These are phyloP conservation scores for Umbellularia californica DNA, from an alignment of 164 flowering plant genomes.

Conservation along the genomic window DNA sequence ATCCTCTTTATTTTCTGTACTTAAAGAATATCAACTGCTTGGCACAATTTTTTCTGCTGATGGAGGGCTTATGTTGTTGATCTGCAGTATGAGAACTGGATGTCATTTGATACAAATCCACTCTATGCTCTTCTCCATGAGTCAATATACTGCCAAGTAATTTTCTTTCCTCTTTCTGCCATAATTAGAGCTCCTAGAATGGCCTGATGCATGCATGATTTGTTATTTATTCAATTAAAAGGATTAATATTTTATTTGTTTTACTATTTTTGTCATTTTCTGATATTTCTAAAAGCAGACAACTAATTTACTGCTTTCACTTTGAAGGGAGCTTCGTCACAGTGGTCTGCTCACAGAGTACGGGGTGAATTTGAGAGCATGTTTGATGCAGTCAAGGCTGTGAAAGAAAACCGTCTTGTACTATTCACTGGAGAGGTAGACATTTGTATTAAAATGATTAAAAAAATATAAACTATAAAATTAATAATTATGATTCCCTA, in stretches of 20 bases:
- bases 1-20: neutral
- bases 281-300: neutral
- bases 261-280: neutral
- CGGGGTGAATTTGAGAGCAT: constrained; percentile 41
- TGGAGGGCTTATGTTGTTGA: constrained; percentile 9
- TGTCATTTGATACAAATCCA: constrained; percentile 69
- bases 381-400: constrained; percentile 75
- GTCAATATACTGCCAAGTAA: constrained; percentile 89
- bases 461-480: neutral
- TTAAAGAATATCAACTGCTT: neutral
- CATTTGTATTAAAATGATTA: constrained; percentile 2
- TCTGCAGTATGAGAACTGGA: constrained; percentile 77
- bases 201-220: neutral
- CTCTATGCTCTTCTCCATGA: constrained; percentile 88
- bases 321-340: constrained; percentile 74
- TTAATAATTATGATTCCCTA: neutral
- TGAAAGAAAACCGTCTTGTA: constrained; percentile 71
- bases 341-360: constrained; percentile 84
- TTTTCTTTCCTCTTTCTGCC: neutral
- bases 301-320: constrained; percentile 10
- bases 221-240: neutral
- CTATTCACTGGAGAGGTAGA: constrained; percentile 93
- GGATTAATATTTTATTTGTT: neutral
- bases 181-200: neutral
- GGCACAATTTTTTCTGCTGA: neutral